Base-by-base conservation (phyloP, 78 protist genomes). In the Guillardia theta region DNA sequence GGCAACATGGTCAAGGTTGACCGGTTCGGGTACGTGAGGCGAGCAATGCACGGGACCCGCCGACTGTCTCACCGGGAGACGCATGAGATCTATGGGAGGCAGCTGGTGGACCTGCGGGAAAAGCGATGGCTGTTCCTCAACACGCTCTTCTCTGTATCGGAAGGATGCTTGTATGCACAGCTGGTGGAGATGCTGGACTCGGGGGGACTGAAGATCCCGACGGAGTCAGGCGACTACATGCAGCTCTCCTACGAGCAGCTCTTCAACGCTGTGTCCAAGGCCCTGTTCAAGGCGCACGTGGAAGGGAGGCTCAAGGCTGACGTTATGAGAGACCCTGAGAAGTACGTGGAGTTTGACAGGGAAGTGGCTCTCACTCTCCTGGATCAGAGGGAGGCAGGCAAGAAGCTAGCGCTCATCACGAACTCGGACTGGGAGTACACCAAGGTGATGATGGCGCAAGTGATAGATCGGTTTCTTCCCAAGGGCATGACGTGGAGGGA, bases 21-120 rank as follows among this genome's bases (percentile, higher is more conserved):
- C 70, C 93, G 93, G 24, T 88, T 88, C 80, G 80, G 93, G n/a
- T 58, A 90, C 76, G 93, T 90, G 22, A 24, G 80, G 33, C 77
- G 93, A 8, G 93, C 83, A 27, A 37, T 90, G 80, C 93, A 90
- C 93, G 93, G 93, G 87, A 90, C 93, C 19, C 78, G 93, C 30
- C 93, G 80, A 18, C 46, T 90, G 33, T 41, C 78, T 33, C 15
- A 5, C n/a, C 8, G 1, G 1, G 93, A 53, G 77, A 30, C 64
- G 30, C 77, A 37, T 21, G 43, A 47, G 12, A 12, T n/a, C 50
- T n/a, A 77, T 6, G 88, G 88, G 88, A 41, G 88, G 78, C 90
- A 78, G 90, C 45, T 78, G 0, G 83, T 70, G 1, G 83, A 70
- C 45, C 83, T 70, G 41, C 83, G 83, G 46, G 83, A 70, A 24